Conservation (phyloP, 148 eudicot species). For the Limonium bicolor region DNA sequence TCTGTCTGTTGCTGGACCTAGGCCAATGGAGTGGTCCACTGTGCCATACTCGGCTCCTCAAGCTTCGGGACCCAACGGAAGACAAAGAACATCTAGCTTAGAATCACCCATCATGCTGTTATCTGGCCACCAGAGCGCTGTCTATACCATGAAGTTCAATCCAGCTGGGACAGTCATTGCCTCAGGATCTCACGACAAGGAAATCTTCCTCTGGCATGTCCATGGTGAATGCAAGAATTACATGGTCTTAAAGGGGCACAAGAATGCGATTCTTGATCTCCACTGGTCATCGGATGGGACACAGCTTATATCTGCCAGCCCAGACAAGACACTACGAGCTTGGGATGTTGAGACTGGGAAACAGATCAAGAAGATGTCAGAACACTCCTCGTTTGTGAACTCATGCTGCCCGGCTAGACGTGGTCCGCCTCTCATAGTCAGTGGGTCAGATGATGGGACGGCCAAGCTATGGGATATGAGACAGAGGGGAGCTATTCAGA, state of each 20-base stretch:
- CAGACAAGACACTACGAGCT: slow-evolving; percentile 84
- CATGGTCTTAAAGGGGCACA: slow-evolving; percentile 85
- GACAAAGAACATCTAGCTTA: slow-evolving; percentile 73
- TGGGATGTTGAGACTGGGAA: slow-evolving; percentile 97
- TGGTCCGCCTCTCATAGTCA: slow-evolving; percentile 90
- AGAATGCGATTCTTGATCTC: slow-evolving; percentile 88
- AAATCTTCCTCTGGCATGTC: slow-evolving; percentile 58
- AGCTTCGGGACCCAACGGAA: slow-evolving; percentile 57
- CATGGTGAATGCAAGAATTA: slow-evolving; percentile 37
- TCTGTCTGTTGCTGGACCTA: slow-evolving; percentile 64
- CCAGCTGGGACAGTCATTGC: slow-evolving; percentile 76
- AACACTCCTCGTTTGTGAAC: slow-evolving; percentile 77
- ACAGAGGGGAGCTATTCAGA: slow-evolving; percentile 91
- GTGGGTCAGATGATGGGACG: slow-evolving; percentile 96
- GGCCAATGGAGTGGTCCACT: slow-evolving; percentile 79
- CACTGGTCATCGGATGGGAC: slow-evolving; percentile 92
- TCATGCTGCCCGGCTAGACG: slow-evolving; percentile 84
- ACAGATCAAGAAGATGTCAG: slow-evolving; percentile 87
- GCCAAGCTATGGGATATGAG: slow-evolving; percentile 99
- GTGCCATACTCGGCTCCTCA: slow-evolving; percentile 38
- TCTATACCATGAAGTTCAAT: slow-evolving; percentile 91
- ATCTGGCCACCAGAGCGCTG: slow-evolving; percentile 79
- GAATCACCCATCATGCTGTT: slow-evolving; percentile 91
- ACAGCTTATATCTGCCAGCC: slow-evolving; percentile 81
- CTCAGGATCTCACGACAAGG: slow-evolving; percentile 90